Evolutionary conservation across 1,284 basidiomycete species (phyloP).

Genomic region (Athelia sp.): DNA sequence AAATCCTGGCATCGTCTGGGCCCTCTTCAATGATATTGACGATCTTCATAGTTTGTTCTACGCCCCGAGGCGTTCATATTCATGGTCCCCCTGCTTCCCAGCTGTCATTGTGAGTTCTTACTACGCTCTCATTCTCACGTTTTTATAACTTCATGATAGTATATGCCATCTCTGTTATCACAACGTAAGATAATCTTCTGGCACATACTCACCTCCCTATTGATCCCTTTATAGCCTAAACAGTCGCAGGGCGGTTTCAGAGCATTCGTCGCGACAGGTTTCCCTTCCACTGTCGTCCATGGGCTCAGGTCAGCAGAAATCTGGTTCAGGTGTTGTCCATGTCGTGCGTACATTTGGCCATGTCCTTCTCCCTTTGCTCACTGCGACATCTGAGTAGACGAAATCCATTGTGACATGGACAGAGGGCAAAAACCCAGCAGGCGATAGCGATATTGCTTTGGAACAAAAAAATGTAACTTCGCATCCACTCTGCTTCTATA

Average conservation of each 20-base stretch:
- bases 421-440: too few relatives aligned
- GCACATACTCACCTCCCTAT: neutral
- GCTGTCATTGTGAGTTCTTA: constrained; percentile 1
- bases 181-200: neutral
- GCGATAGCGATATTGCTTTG: too few relatives aligned
- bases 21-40: too few relatives aligned
- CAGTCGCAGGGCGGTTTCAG: neutral
- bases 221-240: neutral
- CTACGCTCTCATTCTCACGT: neutral
- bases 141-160: neutral
- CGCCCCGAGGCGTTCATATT: constrained; percentile 2
- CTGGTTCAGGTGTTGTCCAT: neutral
- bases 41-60: constrained; percentile 3
- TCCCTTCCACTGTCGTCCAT: neutral
- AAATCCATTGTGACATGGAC: neutral
- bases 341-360: neutral
- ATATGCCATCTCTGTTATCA: neutral
- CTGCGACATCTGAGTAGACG: neutral
- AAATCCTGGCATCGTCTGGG: too few relatives aligned
- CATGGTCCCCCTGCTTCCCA: constrained; percentile 4
- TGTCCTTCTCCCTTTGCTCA: neutral
- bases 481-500: too few relatives aligned
- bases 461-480: too few relatives aligned
- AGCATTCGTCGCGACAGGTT: neutral
- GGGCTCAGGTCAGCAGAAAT: neutral